These are phyloP conservation scores for Zizania palustris DNA, from an alignment of 202 grass and related monocot species.

Conservation along the genomic window DNA sequence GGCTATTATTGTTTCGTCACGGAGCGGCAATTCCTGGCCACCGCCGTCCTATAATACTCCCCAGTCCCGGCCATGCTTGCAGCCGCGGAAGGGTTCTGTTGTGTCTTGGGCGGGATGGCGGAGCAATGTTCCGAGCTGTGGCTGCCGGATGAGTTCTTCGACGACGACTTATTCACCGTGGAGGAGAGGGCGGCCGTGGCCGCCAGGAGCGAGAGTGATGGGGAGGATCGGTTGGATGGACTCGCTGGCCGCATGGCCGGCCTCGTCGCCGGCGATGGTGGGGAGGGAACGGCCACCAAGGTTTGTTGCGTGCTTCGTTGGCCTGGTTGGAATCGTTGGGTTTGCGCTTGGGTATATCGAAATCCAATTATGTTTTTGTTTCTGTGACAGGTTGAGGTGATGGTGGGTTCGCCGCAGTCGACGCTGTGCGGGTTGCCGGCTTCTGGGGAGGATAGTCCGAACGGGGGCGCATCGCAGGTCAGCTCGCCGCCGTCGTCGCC, in stretches of 20 bases:
- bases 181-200: slow-evolving; percentile 54
- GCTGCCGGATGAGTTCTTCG: slow-evolving; percentile 76
- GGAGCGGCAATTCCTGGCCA: slow-evolving; percentile 45
- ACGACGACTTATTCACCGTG: slow-evolving; percentile 71
- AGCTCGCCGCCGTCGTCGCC: slow-evolving; percentile 76
- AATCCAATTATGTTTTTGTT: not conserved
- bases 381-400: slow-evolving; percentile 36
- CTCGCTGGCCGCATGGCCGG: slow-evolving; percentile 57
- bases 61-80: slow-evolving; percentile 15
- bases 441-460: slow-evolving; percentile 59
- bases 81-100: not conserved
- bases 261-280: slow-evolving; percentile 48
- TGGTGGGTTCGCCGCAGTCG: slow-evolving; percentile 73
- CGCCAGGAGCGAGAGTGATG: slow-evolving; percentile 57
- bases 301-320: not conserved
- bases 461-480: slow-evolving; percentile 54
- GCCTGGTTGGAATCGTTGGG: not conserved
- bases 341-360: not conserved
- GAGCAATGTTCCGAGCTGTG: slow-evolving; percentile 50
- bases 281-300: slow-evolving; percentile 32
- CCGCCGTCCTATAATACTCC: slow-evolving; percentile 49
- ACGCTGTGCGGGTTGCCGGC: slow-evolving; percentile 52
- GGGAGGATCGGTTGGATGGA: slow-evolving; percentile 52
- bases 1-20: slow-evolving; percentile 68
- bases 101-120: slow-evolving; percentile 42